A percentile compares a stretch with the other conserved stretches of the same genome.
These are phyloP conservation scores for Stipa capillata DNA, from an alignment of 176 grass and related monocot genomes.

Conservation along the genomic window DNA sequence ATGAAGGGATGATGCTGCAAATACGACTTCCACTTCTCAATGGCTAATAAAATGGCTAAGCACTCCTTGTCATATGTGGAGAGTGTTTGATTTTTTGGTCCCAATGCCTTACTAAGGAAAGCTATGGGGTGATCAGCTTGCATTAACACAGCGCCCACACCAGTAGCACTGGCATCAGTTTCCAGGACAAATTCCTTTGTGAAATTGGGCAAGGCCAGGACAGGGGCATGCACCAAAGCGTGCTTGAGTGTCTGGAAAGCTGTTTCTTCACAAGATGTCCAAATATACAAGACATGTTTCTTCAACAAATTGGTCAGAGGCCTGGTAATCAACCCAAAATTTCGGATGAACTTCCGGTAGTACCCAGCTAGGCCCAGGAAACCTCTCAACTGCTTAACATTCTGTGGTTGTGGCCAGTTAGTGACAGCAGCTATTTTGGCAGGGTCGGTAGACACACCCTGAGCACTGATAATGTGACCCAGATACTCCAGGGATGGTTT, in stretches of 20 bases:
- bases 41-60: no score
- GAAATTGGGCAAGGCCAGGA: neutral
- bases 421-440: neutral
- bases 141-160: no score
- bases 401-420: neutral
- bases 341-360: neutral
- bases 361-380: neutral
- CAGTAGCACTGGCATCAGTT: neutral
- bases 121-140: no score
- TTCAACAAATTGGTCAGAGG: neutral
- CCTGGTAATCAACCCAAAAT: neutral
- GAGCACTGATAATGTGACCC: neutral
- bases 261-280: neutral
- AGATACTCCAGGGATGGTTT: no score
- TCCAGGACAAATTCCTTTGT: neutral
- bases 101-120: no score
- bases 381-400: neutral
- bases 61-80: no score
- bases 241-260: neutral
- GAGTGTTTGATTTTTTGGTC: no score
- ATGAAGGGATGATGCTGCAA: no score
- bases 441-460: neutral
- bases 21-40: no score
- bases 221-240: neutral
- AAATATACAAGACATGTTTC: neutral